Conservation (phyloP, 1,284 basidiomycete species). For the Trichosporon coremiiforme region DNA sequence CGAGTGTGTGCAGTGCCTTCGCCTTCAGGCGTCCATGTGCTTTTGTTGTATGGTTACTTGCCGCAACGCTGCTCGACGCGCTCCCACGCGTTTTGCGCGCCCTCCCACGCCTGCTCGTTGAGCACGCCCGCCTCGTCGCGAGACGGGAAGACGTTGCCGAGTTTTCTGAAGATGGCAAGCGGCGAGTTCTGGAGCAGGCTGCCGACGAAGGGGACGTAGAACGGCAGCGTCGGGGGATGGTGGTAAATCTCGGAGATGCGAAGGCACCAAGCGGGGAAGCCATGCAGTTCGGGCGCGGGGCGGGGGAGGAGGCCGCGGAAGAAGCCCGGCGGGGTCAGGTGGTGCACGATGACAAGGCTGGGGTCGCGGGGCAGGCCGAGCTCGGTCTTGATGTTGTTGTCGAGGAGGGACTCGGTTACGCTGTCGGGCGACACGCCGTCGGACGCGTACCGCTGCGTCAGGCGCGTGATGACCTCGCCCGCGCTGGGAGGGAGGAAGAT, state of each 20-base stretch:
- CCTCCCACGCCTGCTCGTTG: conserved; percentile 29
- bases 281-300: conserved; percentile 44
- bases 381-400: conserved; percentile 29
- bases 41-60: conserved; percentile 20
- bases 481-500: conserved; percentile 32
- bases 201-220: conserved; percentile 31
- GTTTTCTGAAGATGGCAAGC: conserved; percentile 29
- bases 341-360: conserved; percentile 44
- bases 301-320: conserved; percentile 36
- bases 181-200: conserved; percentile 31
- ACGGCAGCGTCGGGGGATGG: conserved; percentile 38
- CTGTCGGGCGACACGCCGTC: conserved; percentile 22
- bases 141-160: conserved; percentile 28
- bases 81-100: conserved; percentile 35
- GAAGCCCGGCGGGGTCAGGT: conserved; percentile 33
- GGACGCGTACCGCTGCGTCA: conserved; percentile 26
- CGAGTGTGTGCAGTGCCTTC: not conserved
- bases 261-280: conserved; percentile 48
- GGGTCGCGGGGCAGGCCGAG: conserved; percentile 37
- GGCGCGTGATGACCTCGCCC: conserved; percentile 24
- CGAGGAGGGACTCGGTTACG: conserved; percentile 29
- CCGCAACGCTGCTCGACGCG: conserved; percentile 37
- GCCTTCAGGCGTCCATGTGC: not conserved
- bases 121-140: conserved; percentile 27
- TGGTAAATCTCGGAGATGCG: conserved; percentile 49